Base-by-base conservation (phyloP, 768 basidiomycete species). In the Tubosaeta sp. region DNA sequence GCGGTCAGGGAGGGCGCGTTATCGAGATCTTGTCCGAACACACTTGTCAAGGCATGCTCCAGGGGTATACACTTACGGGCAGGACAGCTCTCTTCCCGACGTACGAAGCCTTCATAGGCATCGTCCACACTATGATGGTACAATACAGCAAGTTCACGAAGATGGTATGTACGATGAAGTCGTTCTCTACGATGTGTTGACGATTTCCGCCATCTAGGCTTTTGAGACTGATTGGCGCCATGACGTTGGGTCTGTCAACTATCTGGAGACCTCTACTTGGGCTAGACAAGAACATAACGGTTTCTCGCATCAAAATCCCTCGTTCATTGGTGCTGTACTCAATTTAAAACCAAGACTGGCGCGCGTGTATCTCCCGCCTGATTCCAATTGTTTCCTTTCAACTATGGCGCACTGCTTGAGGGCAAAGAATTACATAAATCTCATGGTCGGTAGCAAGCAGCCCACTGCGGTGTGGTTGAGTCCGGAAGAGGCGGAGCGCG, bases 1-100 rank as follows among this genome's bases (percentile, higher is more conserved):
- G 86, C 56, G 82, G 73, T 10, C 73, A 84, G 54, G 89, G 88
- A 35, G 93, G 92, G 1, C 83, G 91, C 9, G 81, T 94, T 40
- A 76, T 93, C 52, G 93, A 95, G 69, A 93, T 94, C 49, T 81
- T 94, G 16, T 90, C 86, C 7, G 90, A 91, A 62, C 90, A 93
- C 61, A 90, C 88, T 10, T 87, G 87, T 58, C 88, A 93, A 64
- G 90, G 87, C 21, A 92, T 92, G 85, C 73, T 94, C 12, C 90
- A 96, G 68, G 92, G 93, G 3, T 94, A 94, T 69, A 92, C 90
- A 6, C 79, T 96, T 41, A 94, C 93, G 0, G 93, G 93, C 9
- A 76, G 86, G 35, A 87, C 85, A 0, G 91, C 82, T 12, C 73
- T 94, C 30, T 91, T 95, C 80, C 91, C 93, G 2, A 86, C 83